These are phyloP conservation scores for Zea luxurians DNA, from an alignment of 176 grass and related monocot species.

Conservation along the genomic window DNA sequence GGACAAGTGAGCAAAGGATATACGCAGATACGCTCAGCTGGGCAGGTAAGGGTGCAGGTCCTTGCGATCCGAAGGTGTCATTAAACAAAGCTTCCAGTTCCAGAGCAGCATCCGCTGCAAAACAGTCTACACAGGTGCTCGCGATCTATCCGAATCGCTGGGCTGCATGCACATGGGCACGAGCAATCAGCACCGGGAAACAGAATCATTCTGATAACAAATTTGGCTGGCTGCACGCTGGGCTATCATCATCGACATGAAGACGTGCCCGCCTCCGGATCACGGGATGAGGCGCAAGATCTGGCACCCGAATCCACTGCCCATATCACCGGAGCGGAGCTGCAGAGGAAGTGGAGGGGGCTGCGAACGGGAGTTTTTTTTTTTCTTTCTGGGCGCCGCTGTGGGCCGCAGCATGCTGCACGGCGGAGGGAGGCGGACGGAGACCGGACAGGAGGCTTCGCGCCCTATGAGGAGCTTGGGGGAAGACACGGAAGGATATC, in stretches of 20 bases:
- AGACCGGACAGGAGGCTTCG: no score
- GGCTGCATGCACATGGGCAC: constrained; percentile 2
- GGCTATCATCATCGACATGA: neutral
- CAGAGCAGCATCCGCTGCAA: neutral
- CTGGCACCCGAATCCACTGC: no score
- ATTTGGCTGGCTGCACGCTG: neutral
- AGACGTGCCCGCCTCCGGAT: neutral
- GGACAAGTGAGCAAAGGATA: neutral
- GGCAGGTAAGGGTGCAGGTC: no score
- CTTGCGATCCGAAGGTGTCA: neutral
- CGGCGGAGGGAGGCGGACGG: no score
- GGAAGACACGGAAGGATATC: no score
- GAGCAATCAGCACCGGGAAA: neutral
- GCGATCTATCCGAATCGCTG: neutral
- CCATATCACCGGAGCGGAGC: no score
- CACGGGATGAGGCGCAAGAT: no score
- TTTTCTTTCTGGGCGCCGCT: no score
- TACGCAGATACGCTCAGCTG: neutral
- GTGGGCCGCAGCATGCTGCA: no score
- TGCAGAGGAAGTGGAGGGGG: no score
- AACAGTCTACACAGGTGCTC: neutral
- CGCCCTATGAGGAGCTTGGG: no score
- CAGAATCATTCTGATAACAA: neutral
- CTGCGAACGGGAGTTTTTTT: no score
- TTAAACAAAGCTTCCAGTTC: neutral